Evolutionary conservation across 495 filamentous ascomycete genomes (phyloP).

Genomic region (Aspergillus affinis): DNA sequence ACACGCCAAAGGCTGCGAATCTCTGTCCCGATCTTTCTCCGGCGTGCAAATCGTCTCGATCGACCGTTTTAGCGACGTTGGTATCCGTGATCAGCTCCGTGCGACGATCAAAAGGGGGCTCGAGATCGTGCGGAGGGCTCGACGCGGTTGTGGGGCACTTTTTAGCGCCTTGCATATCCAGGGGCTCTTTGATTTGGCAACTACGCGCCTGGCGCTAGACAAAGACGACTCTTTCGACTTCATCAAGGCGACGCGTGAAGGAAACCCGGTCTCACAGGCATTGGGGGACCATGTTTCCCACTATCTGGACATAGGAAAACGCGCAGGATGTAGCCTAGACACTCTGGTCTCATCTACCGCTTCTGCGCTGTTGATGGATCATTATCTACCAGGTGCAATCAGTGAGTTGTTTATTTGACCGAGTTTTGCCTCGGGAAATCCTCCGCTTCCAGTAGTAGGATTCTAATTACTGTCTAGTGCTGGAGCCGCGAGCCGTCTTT

Average conservation of each 20-base stretch:
- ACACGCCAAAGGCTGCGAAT: neutral
- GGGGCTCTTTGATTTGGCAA: slow-evolving; percentile 14
- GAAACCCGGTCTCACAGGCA: slow-evolving; percentile 9
- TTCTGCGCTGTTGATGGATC: slow-evolving; percentile 33
- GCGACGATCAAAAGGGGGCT: neutral
- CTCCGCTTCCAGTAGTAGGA: neutral
- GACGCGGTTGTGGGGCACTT: neutral
- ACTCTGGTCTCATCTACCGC: slow-evolving; percentile 24
- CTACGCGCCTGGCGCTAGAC: slow-evolving; percentile 5
- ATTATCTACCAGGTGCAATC: slow-evolving; percentile 30
- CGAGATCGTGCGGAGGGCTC: neutral
- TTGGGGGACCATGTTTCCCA: slow-evolving; percentile 9
- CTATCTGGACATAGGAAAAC: slow-evolving; percentile 17
- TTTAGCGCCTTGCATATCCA: slow-evolving; percentile 14
- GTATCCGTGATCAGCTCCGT: neutral
- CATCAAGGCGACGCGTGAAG: slow-evolving; percentile 15
- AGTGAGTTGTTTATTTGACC: slow-evolving; percentile 18
- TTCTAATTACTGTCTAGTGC: slow-evolving; percentile 10
- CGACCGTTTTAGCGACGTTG: neutral
- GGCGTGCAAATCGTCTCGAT: slow-evolving; percentile 1
- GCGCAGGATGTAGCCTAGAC: slow-evolving; percentile 6
- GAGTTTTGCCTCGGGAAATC: neutral
- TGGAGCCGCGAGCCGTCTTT: slow-evolving; percentile 24
- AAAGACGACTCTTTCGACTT: slow-evolving; percentile 17
- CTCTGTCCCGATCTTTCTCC: neutral